Base-by-base conservation (phyloP, 768 basidiomycete species). In the Pisolithus sp. region DNA sequence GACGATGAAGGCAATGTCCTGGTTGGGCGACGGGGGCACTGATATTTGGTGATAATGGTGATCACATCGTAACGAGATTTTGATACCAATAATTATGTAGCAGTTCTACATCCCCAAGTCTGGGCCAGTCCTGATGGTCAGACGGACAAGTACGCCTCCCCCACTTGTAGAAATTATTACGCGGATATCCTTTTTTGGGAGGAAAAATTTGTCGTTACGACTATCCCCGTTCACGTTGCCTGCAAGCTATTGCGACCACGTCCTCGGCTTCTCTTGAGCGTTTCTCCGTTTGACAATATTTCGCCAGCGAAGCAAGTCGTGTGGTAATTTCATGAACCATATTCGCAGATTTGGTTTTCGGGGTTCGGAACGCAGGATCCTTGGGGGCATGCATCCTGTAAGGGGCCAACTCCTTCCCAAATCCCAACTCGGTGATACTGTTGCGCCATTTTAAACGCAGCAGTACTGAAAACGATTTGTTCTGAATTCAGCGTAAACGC, bases 1-100 rank as follows among this genome's bases (percentile, higher is more conserved):
- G 89, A 92, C 63, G 89, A 92, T 52, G 89, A 91, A 60, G 89
- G 86, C 6, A 83, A 90, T 83, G 79, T 91, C 53, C 64, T 90
- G 26, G 82, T 91, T 47, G 84, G 81, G 38, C 76, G 83, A 52
- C 87, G 86, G 9, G 50, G 50, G 7, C 24, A 57, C 47, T 68
- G 56, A 47, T 23, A 31, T 13, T 48, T 18, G 52, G 55, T 50
- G 40, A 48, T 28, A 24, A 39, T 48, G 34, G 48, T 30, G 44
- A 31, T 54, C 18, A 47, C 52, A 40, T 51, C 34, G 52, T 46
- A 41, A 47, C 23, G 52, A 48, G 45, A 37, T 12, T 40, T 45
- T 54, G 60, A 66, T 67, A 68, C 62, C 65, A 60, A 53, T 55
- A 51, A 60, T 50, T 48, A 52, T 51, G 46, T 45, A 47, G 50